Evolutionary conservation across 2,329 filamentous ascomycete genomes (phyloP), one percentile per base, ranked within the genome.

Genomic region (Claviceps monticola): DNA sequence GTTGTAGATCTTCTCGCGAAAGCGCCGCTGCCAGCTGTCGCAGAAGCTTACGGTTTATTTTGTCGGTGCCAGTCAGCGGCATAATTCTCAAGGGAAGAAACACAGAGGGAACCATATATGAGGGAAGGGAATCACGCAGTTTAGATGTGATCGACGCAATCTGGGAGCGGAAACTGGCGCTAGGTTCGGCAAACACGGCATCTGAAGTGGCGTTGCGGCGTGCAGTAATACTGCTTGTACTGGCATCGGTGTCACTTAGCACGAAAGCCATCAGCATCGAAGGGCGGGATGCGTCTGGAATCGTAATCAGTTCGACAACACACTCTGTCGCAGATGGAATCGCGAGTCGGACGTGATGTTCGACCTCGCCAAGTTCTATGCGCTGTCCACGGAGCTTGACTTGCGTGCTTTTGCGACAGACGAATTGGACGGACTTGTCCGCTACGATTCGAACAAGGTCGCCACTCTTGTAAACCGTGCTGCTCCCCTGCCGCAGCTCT

Each of bases 331-430:
- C 47, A 9, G 13, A 41, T 3, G 47, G 37, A 14, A 48, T 9
- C 14, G 26, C 21, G 11, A 21, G 14, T 19, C 34, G 21, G 6
- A 51, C 11, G n/a, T 48, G 50, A 7, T 48, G 41, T 34, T 52
- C 46, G 13, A 52, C 46, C 42, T 52, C 51, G 26, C 46, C 46
- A 14, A 52, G 51, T 9, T 52, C 51, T 23, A 52, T 34, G 13
- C 51, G 51, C 37, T 52, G 46, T 2, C 51, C 51, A 19, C 51
- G 46, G 5, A 52, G 17, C 42, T 52, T 52, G 46, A 52, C 41
- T 19, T 49, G 51, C 13, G 26, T 39, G 47, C 49, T 23, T 8
- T 45, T 49, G 6, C 51, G 51, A 5, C 51, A 11, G n/a, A 49
- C 17, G 17, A 49, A 49, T 14, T 38, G 19, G 5, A 52, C 5